Percentiles rank a stretch among this genome's conserved stretches.
phyloP scores from a whole-genome alignment of 2,329 filamentous ascomycete genomes.

The Dothistroma pini region DNA sequence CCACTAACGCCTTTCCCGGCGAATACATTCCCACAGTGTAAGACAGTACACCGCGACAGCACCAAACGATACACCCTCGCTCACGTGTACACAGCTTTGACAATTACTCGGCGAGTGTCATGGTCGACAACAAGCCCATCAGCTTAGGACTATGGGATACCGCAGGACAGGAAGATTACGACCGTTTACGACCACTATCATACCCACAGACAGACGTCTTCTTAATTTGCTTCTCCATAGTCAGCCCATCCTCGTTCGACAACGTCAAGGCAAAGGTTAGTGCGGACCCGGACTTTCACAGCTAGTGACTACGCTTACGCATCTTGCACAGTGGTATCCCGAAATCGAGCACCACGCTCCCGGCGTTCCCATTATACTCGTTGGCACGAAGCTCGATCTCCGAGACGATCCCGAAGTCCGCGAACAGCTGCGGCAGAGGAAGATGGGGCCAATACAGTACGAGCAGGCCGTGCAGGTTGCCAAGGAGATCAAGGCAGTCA shows the following conservation, averaged over 20 bases:
- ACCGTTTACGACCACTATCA: constrained; percentile 86
- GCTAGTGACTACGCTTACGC: constrained; percentile 9
- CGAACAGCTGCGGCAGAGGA: constrained; percentile 79
- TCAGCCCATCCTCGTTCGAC: constrained; percentile 95
- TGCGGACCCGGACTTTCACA: not conserved
- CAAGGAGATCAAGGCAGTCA: constrained; percentile 92
- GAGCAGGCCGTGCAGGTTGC: constrained; percentile 84
- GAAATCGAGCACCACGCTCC: constrained; percentile 97
- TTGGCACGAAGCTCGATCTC: constrained; percentile 94
- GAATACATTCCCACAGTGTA: constrained; percentile 99
- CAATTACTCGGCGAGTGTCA: constrained; percentile 98
- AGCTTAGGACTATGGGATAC: constrained; percentile 98
- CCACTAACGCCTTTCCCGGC: constrained; percentile 98
- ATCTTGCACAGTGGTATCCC: constrained; percentile 76
- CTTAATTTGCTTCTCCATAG: constrained; percentile 96
- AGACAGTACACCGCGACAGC: constrained; percentile 34
- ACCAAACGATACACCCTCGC: not conserved
- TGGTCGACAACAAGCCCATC: constrained; percentile 98
- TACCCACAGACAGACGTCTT: constrained; percentile 99
- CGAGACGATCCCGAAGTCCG: constrained; percentile 81
- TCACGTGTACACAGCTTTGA: constrained; percentile 65
- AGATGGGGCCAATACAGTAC: constrained; percentile 96
- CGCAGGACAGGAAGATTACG: constrained; percentile 97
- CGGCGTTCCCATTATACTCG: constrained; percentile 91
- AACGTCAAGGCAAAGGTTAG: constrained; percentile 97